Percentiles rank a stretch among this genome's conserved stretches.
Evolutionary conservation across 495 filamentous ascomycete species (phyloP).

Genomic region (Bathelium albidoporum): DNA sequence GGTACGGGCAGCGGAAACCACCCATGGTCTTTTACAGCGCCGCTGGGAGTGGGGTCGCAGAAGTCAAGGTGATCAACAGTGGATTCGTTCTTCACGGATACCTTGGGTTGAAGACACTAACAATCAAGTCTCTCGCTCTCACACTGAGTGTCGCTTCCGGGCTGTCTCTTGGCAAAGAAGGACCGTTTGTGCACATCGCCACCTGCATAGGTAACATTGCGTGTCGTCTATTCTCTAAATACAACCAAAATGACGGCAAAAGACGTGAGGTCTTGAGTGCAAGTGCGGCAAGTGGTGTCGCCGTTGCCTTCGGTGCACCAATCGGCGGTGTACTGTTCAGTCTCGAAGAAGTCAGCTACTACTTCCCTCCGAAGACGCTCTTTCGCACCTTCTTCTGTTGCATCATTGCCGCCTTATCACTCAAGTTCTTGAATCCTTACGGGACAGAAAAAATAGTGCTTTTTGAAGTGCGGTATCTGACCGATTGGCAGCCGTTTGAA

Average conservation of each 20-base stretch:
- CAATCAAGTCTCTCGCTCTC: slow-evolving; percentile 75
- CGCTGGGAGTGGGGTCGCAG: slow-evolving; percentile 91
- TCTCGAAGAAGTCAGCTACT: slow-evolving; percentile 92
- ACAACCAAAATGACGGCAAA: slow-evolving; percentile 85
- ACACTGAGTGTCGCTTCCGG: slow-evolving; percentile 87
- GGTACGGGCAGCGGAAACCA: slow-evolving; percentile 33
- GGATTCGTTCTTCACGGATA: slow-evolving; percentile 97
- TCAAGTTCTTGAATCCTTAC: slow-evolving; percentile 94
- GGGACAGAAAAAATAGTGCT: slow-evolving; percentile 93
- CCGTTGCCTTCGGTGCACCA: slow-evolving; percentile 89
- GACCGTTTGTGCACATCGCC: slow-evolving; percentile 94
- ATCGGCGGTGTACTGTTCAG: slow-evolving; percentile 60
- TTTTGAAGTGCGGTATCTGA: slow-evolving; percentile 85
- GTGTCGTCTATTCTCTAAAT: slow-evolving; percentile 86
- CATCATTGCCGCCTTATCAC: slow-evolving; percentile 78
- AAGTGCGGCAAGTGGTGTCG: slow-evolving; percentile 83
- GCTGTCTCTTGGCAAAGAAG: slow-evolving; percentile 89
- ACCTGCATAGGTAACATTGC: slow-evolving; percentile 93
- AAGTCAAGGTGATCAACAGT: slow-evolving; percentile 94
- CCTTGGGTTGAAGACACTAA: slow-evolving; percentile 76
- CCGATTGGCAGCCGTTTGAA: slow-evolving; percentile 92
- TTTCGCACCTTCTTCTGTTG: slow-evolving; percentile 98
- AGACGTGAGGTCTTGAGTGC: slow-evolving; percentile 87
- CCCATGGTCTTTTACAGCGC: slow-evolving; percentile 93
- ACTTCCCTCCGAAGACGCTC: slow-evolving; percentile 95